Conservation (phyloP, 805 yeast species). For the Ogataea thermomethanolica region DNA sequence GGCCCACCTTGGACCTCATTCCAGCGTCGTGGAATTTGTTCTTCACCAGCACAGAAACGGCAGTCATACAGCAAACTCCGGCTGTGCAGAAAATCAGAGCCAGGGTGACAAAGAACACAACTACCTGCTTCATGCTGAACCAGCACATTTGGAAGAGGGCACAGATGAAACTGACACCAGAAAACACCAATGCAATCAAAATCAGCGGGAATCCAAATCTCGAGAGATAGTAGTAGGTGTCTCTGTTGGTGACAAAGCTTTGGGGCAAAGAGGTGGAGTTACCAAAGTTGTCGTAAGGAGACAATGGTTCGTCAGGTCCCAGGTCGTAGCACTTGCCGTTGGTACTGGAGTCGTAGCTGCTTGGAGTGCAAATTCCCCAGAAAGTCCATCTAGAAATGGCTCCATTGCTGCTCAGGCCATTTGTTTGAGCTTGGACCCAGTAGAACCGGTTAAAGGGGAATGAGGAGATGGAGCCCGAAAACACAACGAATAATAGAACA, state of each 20-base stretch:
- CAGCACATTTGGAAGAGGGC: slow-evolving; percentile 57
- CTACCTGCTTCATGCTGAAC: slow-evolving; percentile 49
- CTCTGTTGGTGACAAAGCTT: slow-evolving; percentile 51
- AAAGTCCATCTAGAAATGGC: slow-evolving; percentile 70
- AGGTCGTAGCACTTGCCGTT: slow-evolving; percentile 37
- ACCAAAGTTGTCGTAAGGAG: slow-evolving; percentile 70
- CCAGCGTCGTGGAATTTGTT: slow-evolving; percentile 56
- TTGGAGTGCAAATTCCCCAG: slow-evolving; percentile 68
- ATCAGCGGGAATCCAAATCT: slow-evolving; percentile 64
- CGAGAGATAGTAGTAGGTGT: slow-evolving; percentile 58
- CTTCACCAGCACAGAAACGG: slow-evolving; percentile 71
- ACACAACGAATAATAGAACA: slow-evolving; percentile 52
- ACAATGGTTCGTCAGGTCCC: slow-evolving; percentile 69
- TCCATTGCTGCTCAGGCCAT: slow-evolving; percentile 43
- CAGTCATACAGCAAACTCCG: slow-evolving; percentile 71
- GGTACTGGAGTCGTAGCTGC: slow-evolving; percentile 20
- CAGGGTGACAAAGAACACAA: slow-evolving; percentile 46
- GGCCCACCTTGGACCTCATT: slow-evolving; percentile 48
- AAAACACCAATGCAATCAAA: slow-evolving; percentile 56
- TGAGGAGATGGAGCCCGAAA: slow-evolving; percentile 58
- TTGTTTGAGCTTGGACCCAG: slow-evolving; percentile 70
- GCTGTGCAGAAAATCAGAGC: slow-evolving; percentile 55
- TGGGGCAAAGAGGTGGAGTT: slow-evolving; percentile 51
- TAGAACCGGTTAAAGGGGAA: slow-evolving; percentile 64
- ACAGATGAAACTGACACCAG: slow-evolving; percentile 58